Base-by-base conservation (phyloP, 495 filamentous ascomycete genomes). In the Tuber umbilicatum region DNA sequence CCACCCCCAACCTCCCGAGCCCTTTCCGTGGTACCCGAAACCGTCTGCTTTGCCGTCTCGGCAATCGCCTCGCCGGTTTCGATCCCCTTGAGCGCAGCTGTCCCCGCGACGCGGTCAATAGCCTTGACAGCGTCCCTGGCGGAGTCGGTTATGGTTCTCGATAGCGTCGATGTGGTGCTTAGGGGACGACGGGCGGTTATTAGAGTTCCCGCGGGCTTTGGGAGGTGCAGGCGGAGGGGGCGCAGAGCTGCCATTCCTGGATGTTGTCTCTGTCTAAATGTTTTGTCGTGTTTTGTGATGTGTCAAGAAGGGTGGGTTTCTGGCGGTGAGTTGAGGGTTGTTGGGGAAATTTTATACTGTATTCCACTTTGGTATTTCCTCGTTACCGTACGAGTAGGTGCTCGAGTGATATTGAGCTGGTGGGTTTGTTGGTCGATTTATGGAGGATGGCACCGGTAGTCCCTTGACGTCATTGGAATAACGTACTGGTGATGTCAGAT, bases 71-170 rank as follows among this genome's bases (percentile, higher is more conserved):
- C 81, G 6, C 81, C 81, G 1, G 77, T 68, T 60, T 82, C 75
- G 71, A 85, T 82, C 37, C 77, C 75, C 43, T 82, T 82, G 17
- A 84, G 27, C 0, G 81, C 80, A 0, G 75, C 75, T 14, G 68
- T 68, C 42, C 80, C 64, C 21, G 80, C 76, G 14, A 68, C 70
- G 27, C 73, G 78, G 78, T 79, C 81, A 27, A 82, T 72, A 10
- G 73, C 43, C 31, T 76, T 74, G 19, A 72, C 80, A 27, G 72
- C 76, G 35, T 73, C 70, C 40, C 74, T 81, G 71, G 81, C 41
- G 5, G 72, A 68, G 17, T 76, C 80, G n/a, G 74, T 39, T 39
- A 77, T 37, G 21, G 71, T 38, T 31, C 73, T 78, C 37, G 39
- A 40, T 39, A 55, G 23, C 3, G 70, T 64, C 1, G 42, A 40